Conservation (phyloP, 257 asterid species). For the Primulina eburnea region DNA sequence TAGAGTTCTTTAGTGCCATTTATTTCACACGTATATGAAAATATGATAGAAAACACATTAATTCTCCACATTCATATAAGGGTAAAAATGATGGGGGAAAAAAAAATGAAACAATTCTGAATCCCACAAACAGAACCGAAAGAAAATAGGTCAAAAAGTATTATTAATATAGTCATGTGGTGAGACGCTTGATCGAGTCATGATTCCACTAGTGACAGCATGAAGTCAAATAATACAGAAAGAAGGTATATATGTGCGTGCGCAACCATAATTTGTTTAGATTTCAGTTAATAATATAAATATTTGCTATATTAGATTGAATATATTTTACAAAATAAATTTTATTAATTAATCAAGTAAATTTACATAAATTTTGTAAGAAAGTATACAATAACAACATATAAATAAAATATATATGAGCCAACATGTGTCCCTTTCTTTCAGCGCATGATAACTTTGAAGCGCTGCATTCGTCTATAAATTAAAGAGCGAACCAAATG, state of each 20-base stretch:
- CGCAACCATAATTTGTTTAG: not conserved
- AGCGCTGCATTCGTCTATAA: not conserved
- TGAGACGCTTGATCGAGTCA: not conserved
- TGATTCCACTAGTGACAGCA: slow-evolving; percentile 9
- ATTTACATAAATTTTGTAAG: no score
- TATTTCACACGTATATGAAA: no score
- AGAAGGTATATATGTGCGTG: not conserved
- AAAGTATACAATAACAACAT: no score
- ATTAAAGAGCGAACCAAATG: not conserved
- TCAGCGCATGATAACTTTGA: no score
- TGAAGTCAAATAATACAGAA: not conserved
- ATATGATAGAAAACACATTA: no score
- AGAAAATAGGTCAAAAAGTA: not conserved
- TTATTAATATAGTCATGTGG: not conserved
- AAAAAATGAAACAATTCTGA: no score
- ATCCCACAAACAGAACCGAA: not conserved
- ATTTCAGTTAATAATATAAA: not conserved
- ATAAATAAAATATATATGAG: no score
- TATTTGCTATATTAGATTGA: not conserved
- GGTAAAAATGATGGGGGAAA: no score
- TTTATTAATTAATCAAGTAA: no score
- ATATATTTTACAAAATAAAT: no score
- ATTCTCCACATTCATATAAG: no score
- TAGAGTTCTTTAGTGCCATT: not conserved
- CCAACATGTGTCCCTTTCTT: no score